Evolutionary conservation across 495 filamentous ascomycete species (phyloP).

Genomic region (Clohesyomyces aquaticus): DNA sequence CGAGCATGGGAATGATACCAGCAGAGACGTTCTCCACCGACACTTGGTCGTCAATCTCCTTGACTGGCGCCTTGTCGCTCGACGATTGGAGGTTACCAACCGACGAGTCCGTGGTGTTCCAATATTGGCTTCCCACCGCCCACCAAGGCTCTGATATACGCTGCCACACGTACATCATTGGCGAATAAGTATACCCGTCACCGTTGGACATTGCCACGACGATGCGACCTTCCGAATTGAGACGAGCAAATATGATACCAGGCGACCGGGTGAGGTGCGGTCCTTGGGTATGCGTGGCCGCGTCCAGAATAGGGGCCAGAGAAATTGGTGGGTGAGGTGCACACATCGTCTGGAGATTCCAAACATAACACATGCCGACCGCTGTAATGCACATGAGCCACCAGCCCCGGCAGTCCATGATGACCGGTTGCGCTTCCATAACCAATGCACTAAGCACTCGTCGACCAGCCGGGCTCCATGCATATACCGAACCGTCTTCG

Average conservation of each 20-base stretch:
- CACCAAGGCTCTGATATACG: conserved; percentile 94
- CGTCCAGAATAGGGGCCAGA: conserved; percentile 85
- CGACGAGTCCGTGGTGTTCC: conserved; percentile 78
- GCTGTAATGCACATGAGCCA: conserved; percentile 89
- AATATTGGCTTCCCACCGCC: conserved; percentile 97
- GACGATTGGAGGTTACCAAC: conserved; percentile 72
- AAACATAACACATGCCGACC: conserved; percentile 87
- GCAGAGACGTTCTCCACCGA: conserved; percentile 73
- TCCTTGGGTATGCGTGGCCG: conserved; percentile 70
- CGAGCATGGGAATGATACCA: conserved; percentile 88
- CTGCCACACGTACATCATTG: conserved; percentile 87
- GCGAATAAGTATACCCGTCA: conserved; percentile 87
- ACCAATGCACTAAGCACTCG: conserved; percentile 80
- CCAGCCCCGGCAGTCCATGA: conserved; percentile 84
- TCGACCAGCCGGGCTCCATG: conserved; percentile 94
- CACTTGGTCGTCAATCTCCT: conserved; percentile 55
- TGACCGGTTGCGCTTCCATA: conserved; percentile 89
- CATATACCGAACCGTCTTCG: conserved; percentile 90
- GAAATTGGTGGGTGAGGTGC: conserved; percentile 90
- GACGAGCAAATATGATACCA: conserved; percentile 82
- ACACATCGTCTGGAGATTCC: conserved; percentile 84
- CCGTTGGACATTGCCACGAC: conserved; percentile 88
- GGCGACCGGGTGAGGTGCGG: conserved; percentile 73
- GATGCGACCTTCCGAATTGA: conserved; percentile 83
- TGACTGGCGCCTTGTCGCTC: conserved; percentile 43